Evolutionary conservation across 345 rosid genomes (phyloP), one percentile per base, ranked within the genome.

Genomic region (Microcos paniculata): DNA sequence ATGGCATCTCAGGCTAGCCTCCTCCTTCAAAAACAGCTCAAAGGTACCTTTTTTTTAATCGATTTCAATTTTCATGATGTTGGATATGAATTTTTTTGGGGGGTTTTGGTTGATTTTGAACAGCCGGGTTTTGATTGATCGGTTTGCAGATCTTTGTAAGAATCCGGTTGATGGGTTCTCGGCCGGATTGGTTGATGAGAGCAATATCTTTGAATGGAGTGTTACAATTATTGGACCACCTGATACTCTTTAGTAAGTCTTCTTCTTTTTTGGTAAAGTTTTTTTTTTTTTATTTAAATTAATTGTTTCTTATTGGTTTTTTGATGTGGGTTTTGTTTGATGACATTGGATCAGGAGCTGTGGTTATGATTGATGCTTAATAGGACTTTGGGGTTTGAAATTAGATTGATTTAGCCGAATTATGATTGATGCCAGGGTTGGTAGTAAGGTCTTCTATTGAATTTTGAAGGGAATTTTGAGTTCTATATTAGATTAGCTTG

Each of bases 161-260:
- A 81, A 91, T 73, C 98, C 99, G 2, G 99, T 95, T 48, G 96
- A 94, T 84, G 99, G 98, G 64, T 95, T 93, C 88, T 93, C 99
- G 6, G 97, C 99, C n/a, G 99, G 99, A 43, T 82, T 95, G 87
- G 93, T 95, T 28, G 99, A 95, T 65, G 99, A 95, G 78, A 89
- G 56, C 73, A 95, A 95, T 82, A 81, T 95, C 74, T 95, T 95
- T 77, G 99, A 95, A 82, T 95, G 99, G 99, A 84, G 91, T 61
- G 99, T 95, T 31, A 89, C 97, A 63, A 83, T 95, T 72, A 95
- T 95, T 78, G 99, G 99, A 45, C 99, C 99, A 14, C 97, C 99
- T 2, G 99, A 95, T 77, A 95, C 99, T 23, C 92, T 91, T 49
- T 95, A 93, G 99, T 93, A 82, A 30, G 87, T 81, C 40, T 0